Evolutionary conservation across 176 grass and related monocot genomes (phyloP).

Genomic region (Urochloa ruziziensis): DNA sequence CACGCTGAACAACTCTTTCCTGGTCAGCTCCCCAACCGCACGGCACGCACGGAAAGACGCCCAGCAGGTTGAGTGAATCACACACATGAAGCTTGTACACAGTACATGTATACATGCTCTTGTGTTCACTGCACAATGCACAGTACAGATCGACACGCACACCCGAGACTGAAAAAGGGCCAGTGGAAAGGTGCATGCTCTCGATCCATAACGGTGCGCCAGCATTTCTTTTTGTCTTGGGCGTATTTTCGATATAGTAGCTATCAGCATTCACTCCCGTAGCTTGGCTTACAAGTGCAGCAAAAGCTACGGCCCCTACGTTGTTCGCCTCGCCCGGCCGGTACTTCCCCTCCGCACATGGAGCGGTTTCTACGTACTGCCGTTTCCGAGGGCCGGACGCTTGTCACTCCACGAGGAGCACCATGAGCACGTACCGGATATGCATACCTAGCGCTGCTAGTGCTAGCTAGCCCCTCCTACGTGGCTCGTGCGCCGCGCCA

Average conservation of each 20-base stretch:
- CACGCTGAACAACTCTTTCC: not conserved
- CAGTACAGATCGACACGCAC: no score
- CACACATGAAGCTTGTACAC: not conserved
- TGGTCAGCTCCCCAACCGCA: slow-evolving; percentile 7
- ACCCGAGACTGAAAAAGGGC: no score
- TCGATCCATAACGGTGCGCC: no score
- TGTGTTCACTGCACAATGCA: not conserved
- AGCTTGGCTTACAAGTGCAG: slow-evolving; percentile 58
- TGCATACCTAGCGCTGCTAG: not conserved
- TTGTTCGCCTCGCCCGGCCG: not conserved
- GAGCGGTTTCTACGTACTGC: slow-evolving; percentile 48
- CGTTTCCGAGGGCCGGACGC: slow-evolving; percentile 17
- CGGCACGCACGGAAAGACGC: not conserved
- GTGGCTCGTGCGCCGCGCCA: not conserved
- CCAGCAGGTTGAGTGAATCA: slow-evolving; percentile 6
- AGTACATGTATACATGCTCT: no score
- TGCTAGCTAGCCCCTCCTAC: not conserved
- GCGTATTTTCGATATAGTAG: not conserved
- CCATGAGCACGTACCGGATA: slow-evolving; percentile 32
- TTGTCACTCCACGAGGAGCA: slow-evolving; percentile 15
- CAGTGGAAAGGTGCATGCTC: not conserved
- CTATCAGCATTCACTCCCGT: slow-evolving; percentile 47
- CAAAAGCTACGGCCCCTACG: no score
- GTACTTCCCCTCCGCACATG: slow-evolving; percentile 28
- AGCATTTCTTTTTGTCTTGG: not conserved